These are phyloP conservation scores for Corylus avellana DNA, from an alignment of 306 rosid species.

Conservation along the genomic window DNA sequence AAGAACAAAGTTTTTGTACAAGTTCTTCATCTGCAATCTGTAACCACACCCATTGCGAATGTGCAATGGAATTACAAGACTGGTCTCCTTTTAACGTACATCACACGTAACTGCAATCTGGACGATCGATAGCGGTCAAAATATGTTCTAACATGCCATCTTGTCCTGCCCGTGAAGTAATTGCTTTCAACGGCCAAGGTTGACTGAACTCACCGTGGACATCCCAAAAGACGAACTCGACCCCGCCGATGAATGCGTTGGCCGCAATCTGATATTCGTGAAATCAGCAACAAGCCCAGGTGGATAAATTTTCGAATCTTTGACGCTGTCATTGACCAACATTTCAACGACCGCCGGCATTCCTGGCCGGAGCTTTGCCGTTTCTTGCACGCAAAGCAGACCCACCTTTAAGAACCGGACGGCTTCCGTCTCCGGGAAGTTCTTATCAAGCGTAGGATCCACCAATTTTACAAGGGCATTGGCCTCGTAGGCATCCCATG, in stretches of 20 bases:
- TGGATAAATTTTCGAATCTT: constrained; percentile 46
- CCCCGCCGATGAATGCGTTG: constrained; percentile 34
- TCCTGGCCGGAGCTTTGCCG: constrained; percentile 55
- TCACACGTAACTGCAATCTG: no score
- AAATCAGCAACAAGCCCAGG: constrained; percentile 82
- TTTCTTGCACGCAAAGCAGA: constrained; percentile 83
- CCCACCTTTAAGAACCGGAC: constrained; percentile 70
- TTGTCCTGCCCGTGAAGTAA: no score
- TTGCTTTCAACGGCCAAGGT: constrained; percentile 36
- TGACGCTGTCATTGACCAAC: constrained; percentile 41
- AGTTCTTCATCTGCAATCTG: no score
- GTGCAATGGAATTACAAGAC: no score
- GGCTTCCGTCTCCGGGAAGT: constrained; percentile 51
- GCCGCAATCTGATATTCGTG: constrained; percentile 56
- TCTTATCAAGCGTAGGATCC: constrained; percentile 53
- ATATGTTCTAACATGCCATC: no score
- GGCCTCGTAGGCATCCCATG: constrained; percentile 62
- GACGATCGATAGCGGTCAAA: no score
- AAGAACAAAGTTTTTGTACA: neutral
- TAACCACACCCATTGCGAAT: no score
- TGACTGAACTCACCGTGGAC: constrained; percentile 34
- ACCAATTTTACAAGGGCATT: constrained; percentile 46
- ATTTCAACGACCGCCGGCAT: constrained; percentile 57
- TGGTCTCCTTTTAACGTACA: no score
- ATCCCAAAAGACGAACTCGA: constrained; percentile 27